Evolutionary conservation across 352 stramenopile genomes (phyloP).

Genomic region (Phytophthora fragariae): DNA sequence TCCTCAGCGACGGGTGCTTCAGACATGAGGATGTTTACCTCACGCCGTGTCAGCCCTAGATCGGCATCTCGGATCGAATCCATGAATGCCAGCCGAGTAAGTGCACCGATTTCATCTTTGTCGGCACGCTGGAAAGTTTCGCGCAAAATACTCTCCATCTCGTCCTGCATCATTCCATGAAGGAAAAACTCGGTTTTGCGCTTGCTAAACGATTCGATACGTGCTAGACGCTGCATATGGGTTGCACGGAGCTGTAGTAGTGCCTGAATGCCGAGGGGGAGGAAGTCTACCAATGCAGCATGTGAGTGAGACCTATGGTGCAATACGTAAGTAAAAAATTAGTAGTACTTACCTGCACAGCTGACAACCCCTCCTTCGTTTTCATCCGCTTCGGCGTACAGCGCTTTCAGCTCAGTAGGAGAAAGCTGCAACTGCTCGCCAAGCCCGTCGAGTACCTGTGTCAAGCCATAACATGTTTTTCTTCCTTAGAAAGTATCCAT

Average conservation of each 20-base stretch:
- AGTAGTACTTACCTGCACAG: constrained; percentile 39
- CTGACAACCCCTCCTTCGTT: constrained; percentile 62
- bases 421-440: constrained; percentile 68
- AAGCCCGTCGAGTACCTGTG: constrained; percentile 47
- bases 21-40: constrained; percentile 84
- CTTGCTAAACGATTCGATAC: constrained; percentile 52
- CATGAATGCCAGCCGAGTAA: constrained; percentile 69
- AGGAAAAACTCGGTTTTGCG: constrained; percentile 60
- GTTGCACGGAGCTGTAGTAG: constrained; percentile 54
- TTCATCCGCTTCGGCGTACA: constrained; percentile 75
- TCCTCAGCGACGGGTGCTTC: constrained; percentile 50
- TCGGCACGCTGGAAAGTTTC: constrained; percentile 82
- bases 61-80: constrained; percentile 74
- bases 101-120: constrained; percentile 53
- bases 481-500: not conserved
- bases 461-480: not conserved
- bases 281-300: constrained; percentile 44
- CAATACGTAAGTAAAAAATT: not conserved
- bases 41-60: constrained; percentile 66
- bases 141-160: constrained; percentile 79
- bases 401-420: constrained; percentile 54
- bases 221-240: constrained; percentile 53
- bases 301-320: not conserved
- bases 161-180: constrained; percentile 86
- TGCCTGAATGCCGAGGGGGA: constrained; percentile 59